Percentiles rank a stretch among this genome's conserved stretches.
phyloP scores from a whole-genome alignment of 768 basidiomycete species.

The Tephrocybe sp. region DNA sequence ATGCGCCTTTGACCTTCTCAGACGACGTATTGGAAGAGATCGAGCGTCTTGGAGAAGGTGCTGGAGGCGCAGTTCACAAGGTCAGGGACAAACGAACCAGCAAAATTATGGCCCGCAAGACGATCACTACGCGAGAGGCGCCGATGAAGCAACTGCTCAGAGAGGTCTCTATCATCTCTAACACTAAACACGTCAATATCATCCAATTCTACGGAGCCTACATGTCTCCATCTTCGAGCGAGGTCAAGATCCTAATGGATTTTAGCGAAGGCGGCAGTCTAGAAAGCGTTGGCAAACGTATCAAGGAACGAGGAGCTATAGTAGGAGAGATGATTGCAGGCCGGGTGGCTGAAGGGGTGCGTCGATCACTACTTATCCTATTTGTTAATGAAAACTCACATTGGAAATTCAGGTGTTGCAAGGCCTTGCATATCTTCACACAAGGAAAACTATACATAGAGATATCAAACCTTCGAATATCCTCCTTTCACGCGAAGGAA shows the following conservation, averaged over 20 bases:
- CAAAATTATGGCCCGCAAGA: constrained; percentile 89
- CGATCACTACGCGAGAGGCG: constrained; percentile 87
- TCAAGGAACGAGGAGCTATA: constrained; percentile 73
- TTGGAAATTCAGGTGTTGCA: constrained; percentile 59
- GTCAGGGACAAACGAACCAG: constrained; percentile 81
- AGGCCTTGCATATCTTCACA: constrained; percentile 92
- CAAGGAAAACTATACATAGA: constrained; percentile 89
- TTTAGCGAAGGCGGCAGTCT: constrained; percentile 84
- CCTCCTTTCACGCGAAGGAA: constrained; percentile 82
- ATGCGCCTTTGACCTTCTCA: constrained; percentile 45
- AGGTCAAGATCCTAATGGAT: constrained; percentile 97
- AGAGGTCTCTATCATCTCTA: constrained; percentile 87
- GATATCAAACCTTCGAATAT: constrained; percentile 96
- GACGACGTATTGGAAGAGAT: constrained; percentile 78
- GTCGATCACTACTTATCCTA: constrained; percentile 20
- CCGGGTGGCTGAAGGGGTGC: constrained; percentile 88
- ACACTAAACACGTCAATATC: constrained; percentile 83
- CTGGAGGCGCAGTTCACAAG: constrained; percentile 94
- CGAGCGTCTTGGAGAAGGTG: constrained; percentile 85
- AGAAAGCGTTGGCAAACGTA: constrained; percentile 83
- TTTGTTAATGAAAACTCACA: neutral
- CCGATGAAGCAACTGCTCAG: constrained; percentile 91
- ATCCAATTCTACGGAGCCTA: constrained; percentile 91
- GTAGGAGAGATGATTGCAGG: constrained; percentile 89
- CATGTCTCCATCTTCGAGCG: constrained; percentile 80